Base-by-base conservation (phyloP, 768 basidiomycete species). In the Lactarius indigo region DNA sequence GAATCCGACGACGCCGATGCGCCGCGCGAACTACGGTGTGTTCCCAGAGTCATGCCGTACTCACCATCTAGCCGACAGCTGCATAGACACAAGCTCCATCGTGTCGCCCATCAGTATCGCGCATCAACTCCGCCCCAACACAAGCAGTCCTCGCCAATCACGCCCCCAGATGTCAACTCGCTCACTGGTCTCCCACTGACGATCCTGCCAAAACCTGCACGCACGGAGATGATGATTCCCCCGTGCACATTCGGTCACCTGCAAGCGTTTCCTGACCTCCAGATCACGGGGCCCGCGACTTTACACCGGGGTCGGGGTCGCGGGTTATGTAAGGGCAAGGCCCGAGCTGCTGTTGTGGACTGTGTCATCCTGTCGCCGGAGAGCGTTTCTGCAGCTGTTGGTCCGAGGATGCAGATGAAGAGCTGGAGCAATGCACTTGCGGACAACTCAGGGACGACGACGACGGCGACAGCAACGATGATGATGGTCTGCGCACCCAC, bases 351-450 rank as follows among this genome's bases (percentile, higher is more conserved):
- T 8, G 20, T 7, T n/a, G n/a, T 47, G 47, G 47, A 12, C 10
- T n/a, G 10, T n/a, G 47, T 23, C 10, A n/a, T 47, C 47, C 12
- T 13, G 4, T 47, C n/a, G 47, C 47, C 47, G n/a, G 10, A 4
- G 47, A 23, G 47, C n/a, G n/a, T 47, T 10, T 6, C 17, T 23
- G 47, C 47, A 3, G 10, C 47, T 5, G 18, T 31, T 13, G 15
- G 28, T 33, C 1, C 23, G 17, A 56, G 57, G 47, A 52, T 20
- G n/a, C 56, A 57, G 47, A 58, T 5, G 47, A 66, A 62, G 61
- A 62, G 37, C 23, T 62, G 61, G 61, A 60, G 65, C 50, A 66
- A 62, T 30, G n/a, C 56, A 2, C 56, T 66, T 23, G 61, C 61
- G 39, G 61, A 66, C 5, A 35, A 13, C 31, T 42, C 18, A 31